These are phyloP conservation scores for Kuraishia cidri DNA, from an alignment of 805 yeast genomes.

Conservation along the genomic window DNA sequence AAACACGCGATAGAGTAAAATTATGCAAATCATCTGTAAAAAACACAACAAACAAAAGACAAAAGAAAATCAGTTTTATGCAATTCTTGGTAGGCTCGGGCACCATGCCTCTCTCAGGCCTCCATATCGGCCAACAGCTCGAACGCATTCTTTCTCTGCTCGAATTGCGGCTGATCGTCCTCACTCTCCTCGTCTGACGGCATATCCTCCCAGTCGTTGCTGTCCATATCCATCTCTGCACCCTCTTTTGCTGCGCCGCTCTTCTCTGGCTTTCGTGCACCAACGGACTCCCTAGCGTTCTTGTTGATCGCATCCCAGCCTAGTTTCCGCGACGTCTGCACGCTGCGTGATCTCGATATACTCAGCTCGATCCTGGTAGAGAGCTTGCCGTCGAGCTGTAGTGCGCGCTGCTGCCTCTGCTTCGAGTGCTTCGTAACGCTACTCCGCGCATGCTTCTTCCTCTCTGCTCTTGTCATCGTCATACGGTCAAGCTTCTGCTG, in stretches of 20 bases:
- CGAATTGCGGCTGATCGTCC: background rate
- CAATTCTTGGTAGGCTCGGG: no score
- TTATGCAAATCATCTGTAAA: no score
- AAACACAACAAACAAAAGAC: no score
- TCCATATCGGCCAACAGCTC: constrained; percentile 4
- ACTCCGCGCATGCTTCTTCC: constrained; percentile 12
- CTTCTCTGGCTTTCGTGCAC: no score
- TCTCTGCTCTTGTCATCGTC: constrained; percentile 16
- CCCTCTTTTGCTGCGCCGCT: no score
- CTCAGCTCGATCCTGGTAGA: constrained; percentile 58
- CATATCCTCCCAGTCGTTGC: constrained; percentile 1
- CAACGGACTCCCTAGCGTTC: constrained; percentile 29
- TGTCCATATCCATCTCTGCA: background rate
- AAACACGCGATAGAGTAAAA: no score
- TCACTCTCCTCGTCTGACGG: no score
- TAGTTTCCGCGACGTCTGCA: constrained; percentile 54
- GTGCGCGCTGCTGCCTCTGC: constrained; percentile 36
- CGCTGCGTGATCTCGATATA: constrained; percentile 51
- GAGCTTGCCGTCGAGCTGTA: constrained; percentile 43
- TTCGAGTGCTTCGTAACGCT: constrained; percentile 16
- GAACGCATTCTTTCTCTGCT: background rate
- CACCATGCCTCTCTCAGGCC: no score
- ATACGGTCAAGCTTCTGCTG: constrained; percentile 40
- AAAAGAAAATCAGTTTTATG: no score
- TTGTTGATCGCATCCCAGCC: constrained; percentile 68